Percentiles rank a stretch among this genome's conserved stretches.
phyloP scores from a whole-genome alignment of 345 rosid genomes.

The Trapa bicornis region DNA sequence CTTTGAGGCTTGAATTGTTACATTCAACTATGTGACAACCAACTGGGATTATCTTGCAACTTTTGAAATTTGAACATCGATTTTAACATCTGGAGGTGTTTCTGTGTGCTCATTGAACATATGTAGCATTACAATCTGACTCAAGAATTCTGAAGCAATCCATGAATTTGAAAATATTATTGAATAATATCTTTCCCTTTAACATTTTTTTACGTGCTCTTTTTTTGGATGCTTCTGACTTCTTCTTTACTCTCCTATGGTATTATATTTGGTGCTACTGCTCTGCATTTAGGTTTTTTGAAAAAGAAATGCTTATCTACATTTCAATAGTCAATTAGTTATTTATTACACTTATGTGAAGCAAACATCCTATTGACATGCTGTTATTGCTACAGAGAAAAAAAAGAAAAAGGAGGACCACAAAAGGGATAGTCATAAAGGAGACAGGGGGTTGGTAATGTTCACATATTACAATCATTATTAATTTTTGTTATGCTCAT shows the following conservation, averaged over 20 bases:
- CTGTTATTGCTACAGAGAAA: conserved; percentile 44
- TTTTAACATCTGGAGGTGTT: neutral
- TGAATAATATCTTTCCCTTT: neutral
- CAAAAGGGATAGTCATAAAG: conserved; percentile 36
- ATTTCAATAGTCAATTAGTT: neutral
- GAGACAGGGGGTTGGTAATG: conserved; percentile 32
- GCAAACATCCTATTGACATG: conserved; percentile 12
- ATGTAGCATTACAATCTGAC: neutral
- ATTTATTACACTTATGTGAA: neutral
- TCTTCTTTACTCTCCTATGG: neutral
- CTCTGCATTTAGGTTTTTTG: neutral
- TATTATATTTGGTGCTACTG: neutral
- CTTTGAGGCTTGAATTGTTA: neutral
- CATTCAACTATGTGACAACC: neutral
- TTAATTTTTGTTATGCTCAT: neutral
- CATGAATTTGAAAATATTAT: neutral
- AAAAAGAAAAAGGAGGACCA: conserved; percentile 51
- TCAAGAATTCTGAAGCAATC: neutral
- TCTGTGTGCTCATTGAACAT: neutral
- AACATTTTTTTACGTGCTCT: neutral
- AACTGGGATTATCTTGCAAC: neutral
- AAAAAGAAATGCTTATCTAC: neutral
- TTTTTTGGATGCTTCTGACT: neutral
- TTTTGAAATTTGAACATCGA: neutral
- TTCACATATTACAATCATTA: conserved; percentile 1